Percentiles rank a stretch among this genome's conserved stretches.
Evolutionary conservation across 306 rosid genomes (phyloP).

Genomic region (Prunus davidiana): DNA sequence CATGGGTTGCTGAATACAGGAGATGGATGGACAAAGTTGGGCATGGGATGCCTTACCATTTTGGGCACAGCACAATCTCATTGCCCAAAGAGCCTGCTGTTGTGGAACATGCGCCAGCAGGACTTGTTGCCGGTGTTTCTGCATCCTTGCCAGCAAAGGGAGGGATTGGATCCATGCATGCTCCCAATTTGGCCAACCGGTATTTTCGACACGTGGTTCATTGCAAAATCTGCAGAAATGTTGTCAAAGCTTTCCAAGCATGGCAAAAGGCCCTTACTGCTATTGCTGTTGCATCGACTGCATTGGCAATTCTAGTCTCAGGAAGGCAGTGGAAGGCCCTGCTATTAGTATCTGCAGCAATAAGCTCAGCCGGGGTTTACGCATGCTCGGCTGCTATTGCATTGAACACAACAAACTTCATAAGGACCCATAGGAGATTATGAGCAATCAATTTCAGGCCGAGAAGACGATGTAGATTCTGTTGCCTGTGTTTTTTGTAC

Average conservation of each 20-base stretch:
- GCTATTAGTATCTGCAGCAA: slow-evolving; percentile 50
- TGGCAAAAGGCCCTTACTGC: slow-evolving; percentile 78
- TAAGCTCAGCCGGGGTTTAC: slow-evolving; percentile 61
- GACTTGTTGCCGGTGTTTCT: slow-evolving; percentile 66
- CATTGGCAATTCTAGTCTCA: slow-evolving; percentile 60
- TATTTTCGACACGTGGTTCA: slow-evolving; percentile 87
- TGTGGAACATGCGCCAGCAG: slow-evolving; percentile 90
- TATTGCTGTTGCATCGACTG: slow-evolving; percentile 37
- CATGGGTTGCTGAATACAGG: slow-evolving; percentile 90
- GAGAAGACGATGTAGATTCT: neutral
- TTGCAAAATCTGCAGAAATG: slow-evolving; percentile 71
- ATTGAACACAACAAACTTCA: slow-evolving; percentile 82
- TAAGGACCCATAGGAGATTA: slow-evolving; percentile 85
- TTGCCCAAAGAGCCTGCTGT: slow-evolving; percentile 89
- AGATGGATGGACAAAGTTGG: slow-evolving; percentile 99
- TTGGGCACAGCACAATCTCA: slow-evolving; percentile 82
- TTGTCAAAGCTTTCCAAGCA: slow-evolving; percentile 60
- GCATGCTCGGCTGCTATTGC: slow-evolving; percentile 63
- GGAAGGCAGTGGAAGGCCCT: slow-evolving; percentile 82
- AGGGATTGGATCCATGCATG: slow-evolving; percentile 74
- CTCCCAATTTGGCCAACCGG: slow-evolving; percentile 78
- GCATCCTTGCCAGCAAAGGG: slow-evolving; percentile 87
- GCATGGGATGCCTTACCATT: slow-evolving; percentile 97
- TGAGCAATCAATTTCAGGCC: slow-evolving; percentile 21
- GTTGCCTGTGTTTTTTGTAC: neutral